Percentiles rank a stretch among this genome's conserved stretches.
Conservation (phyloP, 495 filamentous ascomycete genomes). For the Lophiotrema nucula region DNA sequence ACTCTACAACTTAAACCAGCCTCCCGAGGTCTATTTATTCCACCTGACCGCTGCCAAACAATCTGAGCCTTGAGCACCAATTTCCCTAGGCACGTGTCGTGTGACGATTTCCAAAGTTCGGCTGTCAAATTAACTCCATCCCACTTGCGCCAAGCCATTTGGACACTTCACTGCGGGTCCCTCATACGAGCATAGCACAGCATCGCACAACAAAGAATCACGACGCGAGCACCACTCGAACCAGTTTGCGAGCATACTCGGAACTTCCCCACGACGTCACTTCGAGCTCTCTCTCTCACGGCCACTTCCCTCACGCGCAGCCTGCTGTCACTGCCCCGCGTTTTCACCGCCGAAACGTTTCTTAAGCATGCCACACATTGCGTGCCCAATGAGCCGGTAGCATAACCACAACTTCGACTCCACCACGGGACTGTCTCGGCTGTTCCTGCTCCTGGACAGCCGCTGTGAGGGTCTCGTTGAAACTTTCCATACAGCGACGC, state of each 20-base stretch:
- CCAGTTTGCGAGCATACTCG: not conserved
- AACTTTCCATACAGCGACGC: not conserved
- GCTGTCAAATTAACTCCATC: not conserved
- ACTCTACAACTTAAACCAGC: no score
- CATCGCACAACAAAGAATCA: conserved; percentile 15
- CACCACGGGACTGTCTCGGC: conserved; percentile 15
- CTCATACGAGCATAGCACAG: no score
- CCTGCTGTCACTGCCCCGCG: conserved; percentile 8
- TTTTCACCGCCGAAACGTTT: conserved; percentile 27
- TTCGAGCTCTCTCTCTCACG: not conserved
- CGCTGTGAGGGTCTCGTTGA: not conserved
- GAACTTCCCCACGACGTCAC: not conserved
- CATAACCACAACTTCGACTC: conserved; percentile 12
- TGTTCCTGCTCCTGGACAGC: conserved; percentile 10
- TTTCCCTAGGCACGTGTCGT: conserved; percentile 11
- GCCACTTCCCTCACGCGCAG: conserved; percentile 1
- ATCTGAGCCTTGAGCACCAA: no score
- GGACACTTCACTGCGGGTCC: conserved; percentile 3
- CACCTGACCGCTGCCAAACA: no score
- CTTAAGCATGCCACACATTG: conserved; percentile 25
- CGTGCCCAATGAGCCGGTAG: conserved; percentile 31
- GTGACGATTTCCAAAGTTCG: conserved; percentile 1
- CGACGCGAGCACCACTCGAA: not conserved
- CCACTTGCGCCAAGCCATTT: conserved; percentile 11
- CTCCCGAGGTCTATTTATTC: no score